Conservation (phyloP, 2,329 filamentous ascomycete genomes). For the Aspergillus viridinutans region DNA sequence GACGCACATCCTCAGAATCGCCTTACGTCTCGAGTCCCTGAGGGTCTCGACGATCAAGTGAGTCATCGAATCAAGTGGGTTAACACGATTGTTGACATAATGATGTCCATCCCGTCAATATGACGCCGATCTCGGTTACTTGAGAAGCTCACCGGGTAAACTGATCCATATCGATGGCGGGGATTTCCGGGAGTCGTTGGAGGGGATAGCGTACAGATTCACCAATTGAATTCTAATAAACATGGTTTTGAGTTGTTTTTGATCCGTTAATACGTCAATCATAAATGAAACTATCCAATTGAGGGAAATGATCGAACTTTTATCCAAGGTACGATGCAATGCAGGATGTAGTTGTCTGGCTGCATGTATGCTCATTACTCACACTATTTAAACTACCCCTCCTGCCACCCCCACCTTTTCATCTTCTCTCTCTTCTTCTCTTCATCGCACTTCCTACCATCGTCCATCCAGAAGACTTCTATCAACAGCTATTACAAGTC, state of each 20-base stretch:
- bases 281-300: background rate
- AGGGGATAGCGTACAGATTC: background rate
- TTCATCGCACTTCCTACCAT: slow-evolving; percentile 4
- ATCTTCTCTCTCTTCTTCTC: slow-evolving; percentile 5
- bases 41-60: background rate
- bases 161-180: background rate
- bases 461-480: background rate
- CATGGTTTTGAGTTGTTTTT: background rate
- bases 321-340: background rate
- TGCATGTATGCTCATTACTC: background rate
- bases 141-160: background rate
- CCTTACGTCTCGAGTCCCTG: too few relatives aligned
- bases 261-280: background rate
- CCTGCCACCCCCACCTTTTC: slow-evolving; percentile 14
- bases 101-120: background rate
- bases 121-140: background rate
- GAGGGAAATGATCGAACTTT: background rate
- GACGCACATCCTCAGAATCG: background rate
- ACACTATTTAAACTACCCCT: slow-evolving; percentile 38
- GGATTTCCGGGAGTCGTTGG: background rate
- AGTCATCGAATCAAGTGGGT: background rate
- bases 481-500: slow-evolving; percentile 13
- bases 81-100: background rate
- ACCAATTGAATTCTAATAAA: background rate
- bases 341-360: background rate